These are phyloP conservation scores for Pichia cactophila DNA, from an alignment of 1,139 yeast genomes.

Conservation along the genomic window DNA sequence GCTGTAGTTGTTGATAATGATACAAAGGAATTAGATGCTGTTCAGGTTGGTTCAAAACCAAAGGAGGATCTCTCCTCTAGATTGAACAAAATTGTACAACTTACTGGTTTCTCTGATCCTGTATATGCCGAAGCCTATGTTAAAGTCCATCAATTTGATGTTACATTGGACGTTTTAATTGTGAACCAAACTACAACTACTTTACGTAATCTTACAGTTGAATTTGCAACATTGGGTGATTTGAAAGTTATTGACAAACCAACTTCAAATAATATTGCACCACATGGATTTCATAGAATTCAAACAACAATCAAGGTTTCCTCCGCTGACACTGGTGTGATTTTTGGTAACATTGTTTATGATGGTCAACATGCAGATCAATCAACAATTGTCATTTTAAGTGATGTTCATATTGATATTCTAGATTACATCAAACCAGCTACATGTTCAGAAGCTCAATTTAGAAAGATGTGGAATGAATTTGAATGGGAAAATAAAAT, in stretches of 20 bases:
- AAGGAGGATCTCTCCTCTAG: slow-evolving; percentile 65
- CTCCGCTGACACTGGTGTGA: slow-evolving; percentile 95
- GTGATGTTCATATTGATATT: slow-evolving; percentile 92
- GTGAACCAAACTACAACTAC: slow-evolving; percentile 94
- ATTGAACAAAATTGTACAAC: slow-evolving; percentile 80
- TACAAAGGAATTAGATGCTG: slow-evolving; percentile 36
- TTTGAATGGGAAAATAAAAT: slow-evolving; percentile 99
- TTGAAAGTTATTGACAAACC: slow-evolving; percentile 92
- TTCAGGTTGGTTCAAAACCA: slow-evolving; percentile 38
- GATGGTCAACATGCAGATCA: slow-evolving; percentile 95
- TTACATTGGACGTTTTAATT: slow-evolving; percentile 83
- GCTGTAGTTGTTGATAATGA: slow-evolving; percentile 36
- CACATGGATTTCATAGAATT: slow-evolving; percentile 89
- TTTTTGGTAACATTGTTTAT: slow-evolving; percentile 93
- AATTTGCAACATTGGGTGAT: slow-evolving; percentile 95
- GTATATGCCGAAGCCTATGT: slow-evolving; percentile 97
- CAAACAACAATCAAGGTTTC: slow-evolving; percentile 90
- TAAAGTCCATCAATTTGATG: slow-evolving; percentile 91
- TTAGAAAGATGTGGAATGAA: slow-evolving; percentile 98
- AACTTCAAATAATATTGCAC: slow-evolving; percentile 86
- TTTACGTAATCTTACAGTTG: slow-evolving; percentile 84
- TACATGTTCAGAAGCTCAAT: slow-evolving; percentile 75
- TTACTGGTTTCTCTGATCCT: slow-evolving; percentile 96
- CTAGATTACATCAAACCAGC: slow-evolving; percentile 98
- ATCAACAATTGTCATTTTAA: slow-evolving; percentile 81